These are phyloP conservation scores for Dothideomycetidae sp. DNA, from an alignment of 2,329 filamentous ascomycete species.

Conservation along the genomic window DNA sequence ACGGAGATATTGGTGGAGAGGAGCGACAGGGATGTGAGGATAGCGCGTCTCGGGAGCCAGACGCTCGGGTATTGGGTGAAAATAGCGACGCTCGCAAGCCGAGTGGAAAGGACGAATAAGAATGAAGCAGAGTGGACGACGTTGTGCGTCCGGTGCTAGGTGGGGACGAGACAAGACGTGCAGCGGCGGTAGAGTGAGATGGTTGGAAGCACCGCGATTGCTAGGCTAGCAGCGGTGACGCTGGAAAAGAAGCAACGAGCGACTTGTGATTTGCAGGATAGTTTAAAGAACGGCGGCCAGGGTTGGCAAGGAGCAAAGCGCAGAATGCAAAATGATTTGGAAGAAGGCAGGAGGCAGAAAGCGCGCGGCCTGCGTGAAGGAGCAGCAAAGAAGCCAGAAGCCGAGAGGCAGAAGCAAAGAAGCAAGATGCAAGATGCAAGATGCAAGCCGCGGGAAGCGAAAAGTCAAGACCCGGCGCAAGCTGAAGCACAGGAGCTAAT, in stretches of 20 bases:
- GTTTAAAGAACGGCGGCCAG: background rate
- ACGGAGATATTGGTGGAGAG: background rate
- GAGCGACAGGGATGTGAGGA: background rate
- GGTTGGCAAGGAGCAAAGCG: background rate
- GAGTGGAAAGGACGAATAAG: background rate
- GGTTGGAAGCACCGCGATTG: too few species aligned
- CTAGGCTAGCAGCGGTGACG: background rate
- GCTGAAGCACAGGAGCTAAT: too few species aligned
- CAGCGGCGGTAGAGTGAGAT: too few species aligned
- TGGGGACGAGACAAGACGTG: too few species aligned
- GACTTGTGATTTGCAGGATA: constrained; percentile 3
- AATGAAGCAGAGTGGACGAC: too few species aligned
- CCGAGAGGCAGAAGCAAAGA: background rate
- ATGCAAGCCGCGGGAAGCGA: background rate
- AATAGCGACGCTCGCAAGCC: background rate
- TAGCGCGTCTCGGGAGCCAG: background rate
- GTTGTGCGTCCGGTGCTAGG: too few species aligned
- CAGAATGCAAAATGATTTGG: too few species aligned
- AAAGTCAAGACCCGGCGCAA: too few species aligned
- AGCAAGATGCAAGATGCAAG: background rate
- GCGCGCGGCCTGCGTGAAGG: too few species aligned
- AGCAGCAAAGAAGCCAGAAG: background rate
- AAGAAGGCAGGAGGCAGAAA: too few species aligned
- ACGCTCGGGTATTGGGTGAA: background rate
- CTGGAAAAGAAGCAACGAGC: constrained; percentile 8